Base-by-base conservation (phyloP, 352 stramenopile genomes). In the Albugo candida region DNA sequence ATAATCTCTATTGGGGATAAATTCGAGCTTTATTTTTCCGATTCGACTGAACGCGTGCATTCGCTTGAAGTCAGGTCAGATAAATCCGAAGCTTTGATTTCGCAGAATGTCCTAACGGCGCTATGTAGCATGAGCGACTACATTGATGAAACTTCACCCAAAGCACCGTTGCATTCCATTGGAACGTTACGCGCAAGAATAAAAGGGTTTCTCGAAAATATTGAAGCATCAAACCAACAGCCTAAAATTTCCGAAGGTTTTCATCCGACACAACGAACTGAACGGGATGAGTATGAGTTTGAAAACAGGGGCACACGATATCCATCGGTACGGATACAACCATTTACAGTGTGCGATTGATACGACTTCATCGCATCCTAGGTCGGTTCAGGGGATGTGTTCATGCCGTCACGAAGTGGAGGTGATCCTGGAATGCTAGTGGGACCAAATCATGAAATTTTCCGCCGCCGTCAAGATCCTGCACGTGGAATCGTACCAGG, bases 21-120 rank as follows among this genome's bases (percentile, higher is more conserved):
- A 49, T 77, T 91, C 18, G 69, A 85, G 48, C 60, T 86, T 37
- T 86, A 86, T 55, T 54, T 91, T 13, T 83, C 70, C 2, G 65
- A 81, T 18, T 53, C 73, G 52, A 66, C 71, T 43, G 51, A 80
- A 11, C 61, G 76, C 49, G 82, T 67, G 10, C 61, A 82, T 43
- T 85, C 78, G 11, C 72, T 85, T 35, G 74, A 84, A 54, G 52
- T 91, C 19, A 78, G 58, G 74, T 81, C 52, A 12, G 53, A 10
- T 36, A 2, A 6, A 19, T 41, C 11, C 39, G 41, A 13, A 36
- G 49, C 2, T 2, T 2, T 13, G n/a, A 13, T n/a, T 16, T 14
- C 18, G 17, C 12, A 17, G 1, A 13, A 36, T 20, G 13, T 27
- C 78, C 67, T 47, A 51, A 65, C 21, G 24, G 24, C 24, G 8